phyloP scores from a whole-genome alignment of 2,329 filamentous ascomycete genomes.

The Chalaropsis thielavioides region DNA sequence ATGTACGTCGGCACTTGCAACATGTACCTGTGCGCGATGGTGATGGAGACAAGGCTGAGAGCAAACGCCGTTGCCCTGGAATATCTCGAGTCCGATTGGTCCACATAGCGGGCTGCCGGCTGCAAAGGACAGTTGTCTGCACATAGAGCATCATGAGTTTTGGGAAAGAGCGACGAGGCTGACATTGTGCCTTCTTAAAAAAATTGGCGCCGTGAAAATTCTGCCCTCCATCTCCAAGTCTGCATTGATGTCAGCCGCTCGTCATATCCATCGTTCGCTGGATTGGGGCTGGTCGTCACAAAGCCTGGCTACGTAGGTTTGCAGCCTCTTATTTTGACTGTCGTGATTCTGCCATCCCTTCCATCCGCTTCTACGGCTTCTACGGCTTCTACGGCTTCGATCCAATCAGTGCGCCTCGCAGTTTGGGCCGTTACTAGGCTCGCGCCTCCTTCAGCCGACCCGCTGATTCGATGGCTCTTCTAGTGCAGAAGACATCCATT shows the following conservation, averaged over 20 bases:
- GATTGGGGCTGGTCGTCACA: too few species aligned
- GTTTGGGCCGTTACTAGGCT: not conserved
- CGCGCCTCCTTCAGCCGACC: not conserved
- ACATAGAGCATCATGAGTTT: not conserved
- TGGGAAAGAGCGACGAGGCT: not conserved
- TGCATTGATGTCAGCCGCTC: not conserved
- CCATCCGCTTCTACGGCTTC: not conserved
- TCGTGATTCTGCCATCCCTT: too few species aligned
- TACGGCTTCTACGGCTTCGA: not conserved
- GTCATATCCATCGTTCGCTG: too few species aligned
- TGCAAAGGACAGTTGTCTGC: not conserved
- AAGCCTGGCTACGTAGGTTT: too few species aligned
- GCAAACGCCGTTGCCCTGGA: too few species aligned
- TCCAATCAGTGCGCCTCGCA: not conserved
- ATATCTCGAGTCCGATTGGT: not conserved
- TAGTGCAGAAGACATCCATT: not conserved
- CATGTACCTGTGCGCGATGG: not conserved
- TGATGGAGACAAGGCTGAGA: not conserved
- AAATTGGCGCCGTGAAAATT: too few species aligned
- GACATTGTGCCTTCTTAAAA: not conserved
- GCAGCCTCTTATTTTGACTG: too few species aligned
- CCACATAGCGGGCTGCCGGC: not conserved
- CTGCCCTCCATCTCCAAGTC: not conserved
- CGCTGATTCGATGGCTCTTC: not conserved
- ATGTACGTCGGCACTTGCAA: not conserved